Evolutionary conservation across 106 monocot species (phyloP).

Genomic region (Iris macrosiphon): DNA sequence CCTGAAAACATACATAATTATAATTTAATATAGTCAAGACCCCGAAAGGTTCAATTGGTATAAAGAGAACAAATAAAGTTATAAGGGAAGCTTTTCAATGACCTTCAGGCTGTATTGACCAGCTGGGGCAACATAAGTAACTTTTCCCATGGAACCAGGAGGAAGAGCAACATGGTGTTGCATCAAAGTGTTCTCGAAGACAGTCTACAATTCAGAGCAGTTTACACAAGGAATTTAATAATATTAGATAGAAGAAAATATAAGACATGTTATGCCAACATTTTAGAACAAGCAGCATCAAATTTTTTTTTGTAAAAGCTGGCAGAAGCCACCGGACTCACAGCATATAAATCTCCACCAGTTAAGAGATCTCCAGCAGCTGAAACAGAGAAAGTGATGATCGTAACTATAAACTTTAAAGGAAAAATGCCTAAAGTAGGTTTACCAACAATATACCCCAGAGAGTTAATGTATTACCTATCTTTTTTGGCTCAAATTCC

Average conservation of each 20-base stretch:
- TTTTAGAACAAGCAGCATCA: background rate
- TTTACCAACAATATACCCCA: background rate
- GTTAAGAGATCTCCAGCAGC: conserved; percentile 81
- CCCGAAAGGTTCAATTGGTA: background rate
- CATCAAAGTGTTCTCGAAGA: conserved; percentile 91
- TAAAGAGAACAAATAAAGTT: background rate
- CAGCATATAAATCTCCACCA: conserved; percentile 97
- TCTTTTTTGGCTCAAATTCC: conserved; percentile 89
- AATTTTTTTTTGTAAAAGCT: background rate
- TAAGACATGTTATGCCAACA: background rate
- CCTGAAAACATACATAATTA: conserved; percentile 32
- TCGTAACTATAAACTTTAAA: background rate
- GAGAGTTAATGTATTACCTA: conserved; percentile 33
- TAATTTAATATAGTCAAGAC: too few species aligned
- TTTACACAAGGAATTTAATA: background rate
- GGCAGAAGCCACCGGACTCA: conserved; percentile 12
- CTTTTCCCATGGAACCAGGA: conserved; percentile 95
- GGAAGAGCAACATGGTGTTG: conserved; percentile 80
- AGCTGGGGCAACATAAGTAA: conserved; percentile 73
- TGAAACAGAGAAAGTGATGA: conserved; percentile 20
- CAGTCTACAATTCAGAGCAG: conserved; percentile 40
- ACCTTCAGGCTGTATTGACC: conserved; percentile 94
- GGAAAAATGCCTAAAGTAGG: background rate
- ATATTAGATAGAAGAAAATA: background rate
- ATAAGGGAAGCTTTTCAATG: background rate